phyloP scores from a whole-genome alignment of 2,329 filamentous ascomycete species.

The Penicillium thymicola region DNA sequence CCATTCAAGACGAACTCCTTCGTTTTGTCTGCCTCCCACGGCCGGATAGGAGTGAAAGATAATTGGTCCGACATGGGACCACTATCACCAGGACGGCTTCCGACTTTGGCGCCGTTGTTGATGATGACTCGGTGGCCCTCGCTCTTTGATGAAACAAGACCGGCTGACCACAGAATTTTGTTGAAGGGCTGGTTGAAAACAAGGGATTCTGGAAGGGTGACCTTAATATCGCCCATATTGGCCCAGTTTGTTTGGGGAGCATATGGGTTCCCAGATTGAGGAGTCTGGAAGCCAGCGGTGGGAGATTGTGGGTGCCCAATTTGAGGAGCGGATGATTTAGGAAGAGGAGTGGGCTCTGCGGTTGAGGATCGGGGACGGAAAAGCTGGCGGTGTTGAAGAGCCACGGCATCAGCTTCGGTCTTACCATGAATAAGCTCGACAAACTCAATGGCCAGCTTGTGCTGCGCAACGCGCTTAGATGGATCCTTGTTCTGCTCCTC shows the following conservation, averaged over 20 bases:
- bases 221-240: slow-evolving; percentile 36
- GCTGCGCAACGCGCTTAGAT: slow-evolving; percentile 73
- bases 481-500: slow-evolving; percentile 64
- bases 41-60: slow-evolving; percentile 50
- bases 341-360: slow-evolving; percentile 34
- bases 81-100: slow-evolving; percentile 39
- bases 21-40: slow-evolving; percentile 43
- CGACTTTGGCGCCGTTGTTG: slow-evolving; percentile 52
- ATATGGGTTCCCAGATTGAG: slow-evolving; percentile 37
- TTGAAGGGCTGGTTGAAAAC: slow-evolving; percentile 49
- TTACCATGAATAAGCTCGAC: slow-evolving; percentile 74
- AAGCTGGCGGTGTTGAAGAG: slow-evolving; percentile 53
- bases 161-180: slow-evolving; percentile 51
- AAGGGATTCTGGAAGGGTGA: slow-evolving; percentile 50
- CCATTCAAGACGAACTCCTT: slow-evolving; percentile 51
- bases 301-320: slow-evolving; percentile 20
- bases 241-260: slow-evolving; percentile 40
- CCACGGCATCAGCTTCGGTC: slow-evolving; percentile 61
- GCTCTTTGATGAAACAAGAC: slow-evolving; percentile 49
- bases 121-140: slow-evolving; percentile 52
- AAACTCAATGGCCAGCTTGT: slow-evolving; percentile 77
- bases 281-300: slow-evolving; percentile 26
- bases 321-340: slow-evolving; percentile 18
- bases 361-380: slow-evolving; percentile 37
- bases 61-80: slow-evolving; percentile 45